Evolutionary conservation across 495 filamentous ascomycete genomes (phyloP).

Genomic region (Amorphotheca resinae): DNA sequence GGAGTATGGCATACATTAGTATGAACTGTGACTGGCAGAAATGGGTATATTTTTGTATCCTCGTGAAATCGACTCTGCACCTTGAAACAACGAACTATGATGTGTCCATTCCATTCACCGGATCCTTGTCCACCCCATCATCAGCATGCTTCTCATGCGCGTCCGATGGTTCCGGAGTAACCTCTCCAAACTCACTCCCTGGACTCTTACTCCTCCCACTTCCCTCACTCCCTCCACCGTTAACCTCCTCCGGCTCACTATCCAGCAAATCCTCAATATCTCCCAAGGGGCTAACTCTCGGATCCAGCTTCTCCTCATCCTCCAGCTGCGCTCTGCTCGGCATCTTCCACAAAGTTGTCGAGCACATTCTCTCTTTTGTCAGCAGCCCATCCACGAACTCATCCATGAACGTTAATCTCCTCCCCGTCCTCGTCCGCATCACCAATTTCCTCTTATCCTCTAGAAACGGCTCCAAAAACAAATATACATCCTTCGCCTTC

Average conservation of each 20-base stretch:
- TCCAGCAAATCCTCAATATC: constrained; percentile 76
- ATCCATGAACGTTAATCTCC: constrained; percentile 69
- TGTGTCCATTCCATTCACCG: constrained; percentile 1
- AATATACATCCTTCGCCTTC: constrained; percentile 67
- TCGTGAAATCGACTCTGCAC: too few relatives aligned
- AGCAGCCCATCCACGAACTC: constrained; percentile 89
- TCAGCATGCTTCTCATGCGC: constrained; percentile 9
- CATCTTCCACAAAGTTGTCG: constrained; percentile 86
- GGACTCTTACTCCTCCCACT: constrained; percentile 14
- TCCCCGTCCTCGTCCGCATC: constrained; percentile 58
- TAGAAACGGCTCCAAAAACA: constrained; percentile 68
- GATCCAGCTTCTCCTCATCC: constrained; percentile 79
- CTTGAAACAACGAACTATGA: background rate
- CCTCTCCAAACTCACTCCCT: constrained; percentile 15
- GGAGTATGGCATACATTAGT: background rate
- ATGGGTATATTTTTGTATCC: background rate
- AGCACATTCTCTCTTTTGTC: constrained; percentile 80
- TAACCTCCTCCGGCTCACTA: constrained; percentile 25
- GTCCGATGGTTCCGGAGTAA: constrained; percentile 16
- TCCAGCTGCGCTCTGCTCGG: constrained; percentile 71
- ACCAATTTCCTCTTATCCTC: constrained; percentile 75
- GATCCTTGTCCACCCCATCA: background rate
- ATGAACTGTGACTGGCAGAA: background rate
- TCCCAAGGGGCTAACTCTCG: constrained; percentile 70
- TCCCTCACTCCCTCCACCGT: constrained; percentile 15